Conservation (phyloP, 305 asterid species). For the Ajuga reptans region DNA sequence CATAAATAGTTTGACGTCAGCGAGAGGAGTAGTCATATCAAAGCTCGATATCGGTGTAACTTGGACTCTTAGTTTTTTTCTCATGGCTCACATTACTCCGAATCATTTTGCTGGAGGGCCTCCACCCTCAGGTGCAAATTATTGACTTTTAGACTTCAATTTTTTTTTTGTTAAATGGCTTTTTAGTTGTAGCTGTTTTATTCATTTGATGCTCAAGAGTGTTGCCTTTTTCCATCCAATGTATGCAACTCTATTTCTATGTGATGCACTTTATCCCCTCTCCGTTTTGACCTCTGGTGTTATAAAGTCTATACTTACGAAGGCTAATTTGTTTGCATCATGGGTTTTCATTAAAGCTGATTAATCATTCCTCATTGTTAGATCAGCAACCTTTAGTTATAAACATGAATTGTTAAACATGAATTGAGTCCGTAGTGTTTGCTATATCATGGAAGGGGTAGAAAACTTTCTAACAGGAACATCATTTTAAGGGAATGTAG, state of each 20-base stretch:
- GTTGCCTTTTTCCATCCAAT: not conserved
- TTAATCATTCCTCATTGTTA: not conserved
- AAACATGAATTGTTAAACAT: not conserved
- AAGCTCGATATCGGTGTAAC: constrained; percentile 12
- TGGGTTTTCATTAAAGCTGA: not conserved
- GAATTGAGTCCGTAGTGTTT: not conserved
- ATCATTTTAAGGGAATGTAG: not conserved
- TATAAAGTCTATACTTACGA: not conserved
- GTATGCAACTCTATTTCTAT: not conserved
- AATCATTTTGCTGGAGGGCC: constrained; percentile 47
- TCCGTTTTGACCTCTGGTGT: constrained; percentile 1
- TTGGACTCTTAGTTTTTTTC: constrained; percentile 27
- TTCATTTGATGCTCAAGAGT: not conserved
- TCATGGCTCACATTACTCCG: constrained; percentile 52
- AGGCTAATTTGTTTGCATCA: not conserved
- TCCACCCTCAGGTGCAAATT: constrained; percentile 47
- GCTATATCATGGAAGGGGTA: not conserved
- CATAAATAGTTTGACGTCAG: constrained; percentile 2
- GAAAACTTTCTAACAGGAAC: not conserved
- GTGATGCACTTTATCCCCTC: not conserved
- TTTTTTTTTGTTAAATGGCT: not conserved
- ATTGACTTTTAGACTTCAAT: not conserved
- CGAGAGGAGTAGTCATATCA: constrained; percentile 22
- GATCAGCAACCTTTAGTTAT: not conserved
- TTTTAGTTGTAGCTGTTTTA: not conserved